These are phyloP conservation scores for Musa troglodytarum DNA, from an alignment of 176 grass and related monocot genomes.

Conservation along the genomic window DNA sequence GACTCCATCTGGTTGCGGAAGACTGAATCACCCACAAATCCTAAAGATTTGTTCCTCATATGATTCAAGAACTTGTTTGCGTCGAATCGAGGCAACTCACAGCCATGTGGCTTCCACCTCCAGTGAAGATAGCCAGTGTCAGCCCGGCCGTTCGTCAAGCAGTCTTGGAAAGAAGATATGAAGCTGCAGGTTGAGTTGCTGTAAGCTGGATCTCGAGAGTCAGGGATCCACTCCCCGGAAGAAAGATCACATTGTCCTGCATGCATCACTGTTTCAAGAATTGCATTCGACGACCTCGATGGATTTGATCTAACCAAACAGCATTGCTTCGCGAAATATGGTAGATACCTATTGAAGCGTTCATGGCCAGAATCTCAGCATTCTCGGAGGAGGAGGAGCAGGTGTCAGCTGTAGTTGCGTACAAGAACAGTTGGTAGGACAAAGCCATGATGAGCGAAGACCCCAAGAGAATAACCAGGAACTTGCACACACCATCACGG, in stretches of 20 bases:
- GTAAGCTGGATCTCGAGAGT: neutral
- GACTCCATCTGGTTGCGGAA: constrained; percentile 7
- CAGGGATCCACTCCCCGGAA: neutral
- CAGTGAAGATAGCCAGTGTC: neutral
- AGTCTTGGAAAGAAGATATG: neutral
- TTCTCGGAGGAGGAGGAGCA: too few species aligned
- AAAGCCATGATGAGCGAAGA: too few species aligned
- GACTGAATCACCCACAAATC: constrained; percentile 1
- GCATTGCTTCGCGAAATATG: too few species aligned
- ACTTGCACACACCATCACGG: too few species aligned
- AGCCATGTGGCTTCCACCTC: constrained; percentile 3
- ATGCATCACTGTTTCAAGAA: too few species aligned
- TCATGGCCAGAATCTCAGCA: too few species aligned
- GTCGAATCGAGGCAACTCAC: neutral
- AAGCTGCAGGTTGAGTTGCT: constrained; percentile 2
- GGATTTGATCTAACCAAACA: too few species aligned
- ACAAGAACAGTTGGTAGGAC: too few species aligned
- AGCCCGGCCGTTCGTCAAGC: neutral
- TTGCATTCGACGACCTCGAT: too few species aligned
- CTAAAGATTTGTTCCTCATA: neutral
- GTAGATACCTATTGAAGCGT: too few species aligned
- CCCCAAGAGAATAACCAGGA: too few species aligned
- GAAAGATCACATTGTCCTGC: neutral
- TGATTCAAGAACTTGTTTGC: neutral
- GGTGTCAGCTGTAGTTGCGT: too few species aligned